These are phyloP conservation scores for Aureobasidium melanogenum DNA, from an alignment of 2,329 filamentous ascomycete species.

Conservation along the genomic window DNA sequence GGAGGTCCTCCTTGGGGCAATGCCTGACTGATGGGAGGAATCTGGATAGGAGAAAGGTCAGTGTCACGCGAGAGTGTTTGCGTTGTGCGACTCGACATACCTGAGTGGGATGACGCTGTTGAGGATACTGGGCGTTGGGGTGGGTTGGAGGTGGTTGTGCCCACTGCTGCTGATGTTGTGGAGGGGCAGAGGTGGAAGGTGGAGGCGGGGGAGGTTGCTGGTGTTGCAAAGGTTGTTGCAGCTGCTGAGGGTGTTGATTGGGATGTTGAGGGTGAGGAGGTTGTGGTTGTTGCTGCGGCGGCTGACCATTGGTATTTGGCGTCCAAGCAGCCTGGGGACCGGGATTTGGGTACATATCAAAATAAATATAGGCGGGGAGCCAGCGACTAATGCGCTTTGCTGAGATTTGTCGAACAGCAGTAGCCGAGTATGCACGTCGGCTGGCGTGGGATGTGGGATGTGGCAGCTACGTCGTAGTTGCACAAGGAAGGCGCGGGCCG, in stretches of 20 bases:
- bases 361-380: slow-evolving; percentile 5
- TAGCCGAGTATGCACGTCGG: slow-evolving; percentile 13
- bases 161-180: slow-evolving; percentile 9
- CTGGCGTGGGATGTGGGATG: slow-evolving; percentile 7
- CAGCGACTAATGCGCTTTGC: slow-evolving; percentile 10
- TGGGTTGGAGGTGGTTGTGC: slow-evolving; percentile 23
- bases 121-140: slow-evolving; percentile 26
- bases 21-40: slow-evolving; percentile 26
- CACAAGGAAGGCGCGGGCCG: slow-evolving; percentile 14
- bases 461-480: slow-evolving; percentile 10
- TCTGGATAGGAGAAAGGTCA: slow-evolving; percentile 19
- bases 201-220: slow-evolving; percentile 20
- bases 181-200: slow-evolving; percentile 13
- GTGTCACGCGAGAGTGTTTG: slow-evolving; percentile 2
- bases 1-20: slow-evolving; percentile 25
- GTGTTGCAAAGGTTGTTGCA: slow-evolving; percentile 1
- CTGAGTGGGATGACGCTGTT: slow-evolving; percentile 21
- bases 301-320: slow-evolving; percentile 17
- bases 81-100: slow-evolving; percentile 15
- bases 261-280: slow-evolving; percentile 15
- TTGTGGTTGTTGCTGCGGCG: slow-evolving; percentile 15
- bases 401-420: slow-evolving; percentile 9
- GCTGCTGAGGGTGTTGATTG: slow-evolving; percentile 16
- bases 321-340: slow-evolving; percentile 17
- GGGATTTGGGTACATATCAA: slow-evolving; percentile 18